Percentiles rank a stretch among this genome's conserved stretches.
Evolutionary conservation across 2,329 filamentous ascomycete species (phyloP).

Genomic region (Penicillium italicum): DNA sequence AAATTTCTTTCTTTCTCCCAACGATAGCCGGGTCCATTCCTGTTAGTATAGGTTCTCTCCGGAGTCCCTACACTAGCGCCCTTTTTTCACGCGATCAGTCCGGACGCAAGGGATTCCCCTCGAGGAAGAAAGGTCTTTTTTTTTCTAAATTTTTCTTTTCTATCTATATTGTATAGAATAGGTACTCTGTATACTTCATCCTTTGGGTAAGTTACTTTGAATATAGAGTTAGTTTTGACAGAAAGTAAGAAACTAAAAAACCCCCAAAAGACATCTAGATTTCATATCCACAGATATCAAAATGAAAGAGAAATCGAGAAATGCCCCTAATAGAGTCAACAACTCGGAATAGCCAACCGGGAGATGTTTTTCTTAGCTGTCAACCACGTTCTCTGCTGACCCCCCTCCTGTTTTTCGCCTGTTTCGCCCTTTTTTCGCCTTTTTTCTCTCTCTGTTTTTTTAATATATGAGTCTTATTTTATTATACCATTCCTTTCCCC

Average conservation of each 20-base stretch:
- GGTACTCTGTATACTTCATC: neutral
- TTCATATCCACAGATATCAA: neutral
- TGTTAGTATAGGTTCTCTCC: conserved; percentile 10
- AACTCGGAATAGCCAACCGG: conserved; percentile 4
- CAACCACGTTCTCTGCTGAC: conserved; percentile 9
- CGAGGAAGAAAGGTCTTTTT: conserved; percentile 5
- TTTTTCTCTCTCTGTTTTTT: neutral
- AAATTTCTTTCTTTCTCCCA: neutral
- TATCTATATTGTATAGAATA: neutral
- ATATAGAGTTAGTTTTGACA: neutral
- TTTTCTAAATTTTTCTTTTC: neutral
- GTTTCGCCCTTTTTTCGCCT: neutral
- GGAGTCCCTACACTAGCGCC: conserved; percentile 9
- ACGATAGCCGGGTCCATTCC: conserved; percentile 8
- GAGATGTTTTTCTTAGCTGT: neutral
- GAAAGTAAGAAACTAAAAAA: neutral
- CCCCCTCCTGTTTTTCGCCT: neutral
- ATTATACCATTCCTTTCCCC: conserved; percentile 7
- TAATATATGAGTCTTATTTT: neutral
- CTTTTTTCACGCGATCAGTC: conserved; percentile 6
- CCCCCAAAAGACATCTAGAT: neutral
- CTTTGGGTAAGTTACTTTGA: neutral
- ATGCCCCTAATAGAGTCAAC: neutral
- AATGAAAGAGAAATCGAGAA: neutral
- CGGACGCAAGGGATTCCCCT: conserved; percentile 3